A percentile compares a stretch with the other conserved stretches of the same genome.
These are phyloP conservation scores for Lactifluus pinguis DNA, from an alignment of 768 basidiomycete genomes.

Conservation along the genomic window DNA sequence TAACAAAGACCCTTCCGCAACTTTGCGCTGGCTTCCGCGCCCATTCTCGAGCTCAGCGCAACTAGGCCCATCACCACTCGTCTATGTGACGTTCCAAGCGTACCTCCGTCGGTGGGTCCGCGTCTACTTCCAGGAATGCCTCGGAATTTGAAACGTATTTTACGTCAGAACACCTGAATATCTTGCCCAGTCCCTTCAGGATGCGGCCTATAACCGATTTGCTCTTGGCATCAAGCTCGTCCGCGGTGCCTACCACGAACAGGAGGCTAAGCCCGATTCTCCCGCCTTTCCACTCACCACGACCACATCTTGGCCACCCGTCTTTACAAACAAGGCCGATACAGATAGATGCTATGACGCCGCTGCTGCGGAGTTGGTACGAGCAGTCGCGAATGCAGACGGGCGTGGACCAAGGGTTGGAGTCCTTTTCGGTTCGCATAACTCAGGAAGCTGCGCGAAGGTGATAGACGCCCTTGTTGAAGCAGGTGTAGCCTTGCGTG, in stretches of 20 bases:
- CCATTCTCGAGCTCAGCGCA: neutral
- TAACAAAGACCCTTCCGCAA: slow-evolving; percentile 38
- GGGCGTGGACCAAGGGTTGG: slow-evolving; percentile 39
- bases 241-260: slow-evolving; percentile 82
- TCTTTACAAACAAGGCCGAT: slow-evolving; percentile 57
- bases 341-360: slow-evolving; percentile 70
- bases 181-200: slow-evolving; percentile 51
- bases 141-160: neutral
- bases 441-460: slow-evolving; percentile 55
- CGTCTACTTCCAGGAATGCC: neutral
- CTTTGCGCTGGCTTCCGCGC: neutral
- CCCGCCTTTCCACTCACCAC: slow-evolving; percentile 45
- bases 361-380: slow-evolving; percentile 49
- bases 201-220: slow-evolving; percentile 59
- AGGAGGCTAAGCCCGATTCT: slow-evolving; percentile 41
- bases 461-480: slow-evolving; percentile 53
- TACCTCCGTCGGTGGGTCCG: slow-evolving; percentile 61
- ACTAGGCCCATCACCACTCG: slow-evolving; percentile 35
- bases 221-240: slow-evolving; percentile 87
- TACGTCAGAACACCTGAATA: slow-evolving; percentile 53
- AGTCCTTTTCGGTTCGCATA: slow-evolving; percentile 84
- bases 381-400: slow-evolving; percentile 42
- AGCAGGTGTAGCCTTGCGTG: slow-evolving; percentile 39
- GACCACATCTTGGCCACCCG: slow-evolving; percentile 44
- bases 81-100: slow-evolving; percentile 85